Percentiles rank a stretch among this genome's conserved stretches.
These are phyloP conservation scores for Aphanomyces astaci DNA, from an alignment of 352 stramenopile genomes.

Conservation along the genomic window DNA sequence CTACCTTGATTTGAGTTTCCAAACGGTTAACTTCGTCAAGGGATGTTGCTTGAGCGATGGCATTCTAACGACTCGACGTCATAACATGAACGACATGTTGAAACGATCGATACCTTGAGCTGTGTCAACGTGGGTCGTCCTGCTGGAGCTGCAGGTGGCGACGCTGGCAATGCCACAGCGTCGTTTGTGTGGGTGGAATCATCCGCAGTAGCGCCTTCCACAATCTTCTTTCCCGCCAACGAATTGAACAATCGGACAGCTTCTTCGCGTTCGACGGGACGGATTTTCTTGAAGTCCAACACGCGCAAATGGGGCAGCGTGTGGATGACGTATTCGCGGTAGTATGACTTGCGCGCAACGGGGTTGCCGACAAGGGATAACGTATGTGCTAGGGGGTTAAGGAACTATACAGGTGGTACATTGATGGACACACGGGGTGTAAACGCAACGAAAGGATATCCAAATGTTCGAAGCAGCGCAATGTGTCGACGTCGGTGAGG, in stretches of 20 bases:
- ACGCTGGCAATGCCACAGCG: neutral
- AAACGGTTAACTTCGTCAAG: constrained; percentile 31
- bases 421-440: neutral
- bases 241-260: constrained; percentile 68
- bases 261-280: constrained; percentile 66
- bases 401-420: neutral
- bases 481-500: constrained; percentile 75
- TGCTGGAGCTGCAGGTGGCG: neutral
- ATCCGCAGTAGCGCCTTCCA: constrained; percentile 27
- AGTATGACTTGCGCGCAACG: constrained; percentile 85
- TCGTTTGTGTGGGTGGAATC: neutral
- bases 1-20: constrained; percentile 25
- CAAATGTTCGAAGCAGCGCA: constrained; percentile 74
- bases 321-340: constrained; percentile 89
- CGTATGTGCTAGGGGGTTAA: constrained; percentile 32
- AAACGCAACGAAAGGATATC: constrained; percentile 33
- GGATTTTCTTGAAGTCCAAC: constrained; percentile 82
- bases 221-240: constrained; percentile 51
- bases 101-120: constrained; percentile 3
- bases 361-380: constrained; percentile 83
- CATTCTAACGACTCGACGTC: neutral
- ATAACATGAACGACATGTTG: neutral
- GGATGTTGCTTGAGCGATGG: constrained; percentile 28
- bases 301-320: constrained; percentile 79
- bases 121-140: neutral